phyloP scores from a whole-genome alignment of 2,329 filamentous ascomycete species.

The Sarocladium kiliense region DNA sequence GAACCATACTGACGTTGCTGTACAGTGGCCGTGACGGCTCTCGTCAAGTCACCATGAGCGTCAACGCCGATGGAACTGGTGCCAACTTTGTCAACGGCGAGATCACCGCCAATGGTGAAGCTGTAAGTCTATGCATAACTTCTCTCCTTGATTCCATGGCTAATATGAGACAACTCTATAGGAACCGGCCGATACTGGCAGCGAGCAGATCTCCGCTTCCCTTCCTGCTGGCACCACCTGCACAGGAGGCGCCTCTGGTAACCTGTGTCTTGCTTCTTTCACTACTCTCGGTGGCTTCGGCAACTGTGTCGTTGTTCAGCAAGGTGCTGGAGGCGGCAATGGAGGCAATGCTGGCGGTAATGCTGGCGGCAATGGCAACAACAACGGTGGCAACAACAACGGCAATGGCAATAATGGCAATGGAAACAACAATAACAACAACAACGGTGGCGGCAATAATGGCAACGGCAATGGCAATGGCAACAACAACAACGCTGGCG shows the following conservation, averaged over 20 bases:
- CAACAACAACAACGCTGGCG: neutral
- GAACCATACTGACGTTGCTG: neutral
- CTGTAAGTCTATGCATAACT: constrained; percentile 7
- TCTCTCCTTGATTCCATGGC: neutral
- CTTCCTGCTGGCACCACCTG: constrained; percentile 12
- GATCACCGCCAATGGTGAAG: constrained; percentile 11
- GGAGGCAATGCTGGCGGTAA: neutral
- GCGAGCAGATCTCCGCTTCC: constrained; percentile 11
- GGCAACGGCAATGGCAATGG: constrained; percentile 6
- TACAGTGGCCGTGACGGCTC: constrained; percentile 13
- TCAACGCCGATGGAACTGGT: constrained; percentile 12
- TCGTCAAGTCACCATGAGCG: constrained; percentile 12
- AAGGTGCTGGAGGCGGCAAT: constrained; percentile 6
- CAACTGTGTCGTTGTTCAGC: constrained; percentile 14
- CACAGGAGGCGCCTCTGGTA: constrained; percentile 12
- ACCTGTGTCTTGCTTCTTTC: constrained; percentile 13
- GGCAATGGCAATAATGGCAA: neutral
- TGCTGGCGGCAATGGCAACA: constrained; percentile 5
- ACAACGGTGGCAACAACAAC: constrained; percentile 2
- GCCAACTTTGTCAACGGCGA: constrained; percentile 11
- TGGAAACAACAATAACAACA: neutral
- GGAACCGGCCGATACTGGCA: constrained; percentile 9
- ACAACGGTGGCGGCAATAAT: constrained; percentile 4
- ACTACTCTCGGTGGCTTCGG: constrained; percentile 13
- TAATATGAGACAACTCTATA: neutral